phyloP scores from a whole-genome alignment of 2,329 filamentous ascomycete genomes.

The Colletotrichum lindemuthianum region DNA sequence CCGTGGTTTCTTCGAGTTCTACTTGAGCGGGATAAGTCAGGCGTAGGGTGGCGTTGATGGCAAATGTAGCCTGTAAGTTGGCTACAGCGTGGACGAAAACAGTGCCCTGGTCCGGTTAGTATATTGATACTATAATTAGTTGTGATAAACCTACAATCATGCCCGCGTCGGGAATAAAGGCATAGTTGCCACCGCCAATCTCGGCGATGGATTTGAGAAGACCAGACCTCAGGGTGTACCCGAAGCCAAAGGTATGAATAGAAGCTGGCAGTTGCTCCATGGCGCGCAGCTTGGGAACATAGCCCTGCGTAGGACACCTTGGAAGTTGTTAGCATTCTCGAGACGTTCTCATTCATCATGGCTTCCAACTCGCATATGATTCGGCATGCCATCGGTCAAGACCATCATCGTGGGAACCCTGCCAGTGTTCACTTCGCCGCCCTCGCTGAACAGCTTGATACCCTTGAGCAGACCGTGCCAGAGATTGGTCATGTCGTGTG shows the following conservation, averaged over 20 bases:
- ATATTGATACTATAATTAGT: no score
- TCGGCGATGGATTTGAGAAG: constrained; percentile 70
- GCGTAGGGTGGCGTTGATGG: constrained; percentile 55
- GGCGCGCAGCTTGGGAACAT: constrained; percentile 61
- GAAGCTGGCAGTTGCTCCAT: constrained; percentile 53
- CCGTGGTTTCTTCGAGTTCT: constrained; percentile 51
- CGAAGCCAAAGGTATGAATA: constrained; percentile 66
- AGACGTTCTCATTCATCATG: not conserved
- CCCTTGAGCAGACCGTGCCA: constrained; percentile 67
- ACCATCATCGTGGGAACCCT: constrained; percentile 63
- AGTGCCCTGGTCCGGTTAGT: constrained; percentile 52
- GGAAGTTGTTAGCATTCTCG: not conserved
- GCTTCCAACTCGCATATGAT: constrained; percentile 54
- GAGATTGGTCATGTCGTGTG: constrained; percentile 59
- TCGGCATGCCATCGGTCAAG: constrained; percentile 65
- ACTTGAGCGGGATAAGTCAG: constrained; percentile 52
- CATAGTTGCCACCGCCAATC: constrained; percentile 65
- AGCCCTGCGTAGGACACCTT: constrained; percentile 61
- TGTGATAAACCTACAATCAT: constrained; percentile 59
- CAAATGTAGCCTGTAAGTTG: constrained; percentile 68
- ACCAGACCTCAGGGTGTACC: constrained; percentile 59
- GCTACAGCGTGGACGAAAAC: constrained; percentile 71
- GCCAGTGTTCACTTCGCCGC: constrained; percentile 40
- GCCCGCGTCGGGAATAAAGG: constrained; percentile 70
- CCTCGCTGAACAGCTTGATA: constrained; percentile 56